These are phyloP conservation scores for Amanita fuliginea DNA, from an alignment of 768 basidiomycete species.

Conservation along the genomic window DNA sequence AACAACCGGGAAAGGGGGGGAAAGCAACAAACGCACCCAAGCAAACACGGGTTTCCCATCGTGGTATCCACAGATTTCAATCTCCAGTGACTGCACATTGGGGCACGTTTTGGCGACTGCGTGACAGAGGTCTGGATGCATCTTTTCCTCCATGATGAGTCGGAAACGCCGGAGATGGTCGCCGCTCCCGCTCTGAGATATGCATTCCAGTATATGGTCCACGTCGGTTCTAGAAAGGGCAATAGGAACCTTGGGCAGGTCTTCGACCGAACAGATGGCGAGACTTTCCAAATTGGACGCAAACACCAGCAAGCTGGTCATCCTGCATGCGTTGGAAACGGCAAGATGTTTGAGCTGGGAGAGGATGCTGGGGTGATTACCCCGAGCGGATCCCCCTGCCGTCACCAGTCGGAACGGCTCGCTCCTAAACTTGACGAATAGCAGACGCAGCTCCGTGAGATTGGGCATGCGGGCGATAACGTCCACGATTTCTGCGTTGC, in stretches of 20 bases:
- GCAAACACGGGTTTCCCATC: conserved; percentile 26
- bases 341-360: conserved; percentile 25
- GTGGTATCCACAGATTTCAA: conserved; percentile 31
- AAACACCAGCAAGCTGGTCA: conserved; percentile 19
- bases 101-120: conserved; percentile 24
- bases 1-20: not conserved
- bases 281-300: conserved; percentile 21
- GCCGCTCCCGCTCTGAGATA: conserved; percentile 12
- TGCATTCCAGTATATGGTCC: conserved; percentile 20
- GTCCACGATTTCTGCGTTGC: conserved; percentile 18
- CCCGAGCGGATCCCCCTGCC: conserved; percentile 9
- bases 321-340: conserved; percentile 25
- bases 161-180: conserved; percentile 19
- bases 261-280: conserved; percentile 25
- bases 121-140: conserved; percentile 21
- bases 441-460: conserved; percentile 21
- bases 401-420: conserved; percentile 19
- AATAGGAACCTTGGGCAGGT: conserved; percentile 24
- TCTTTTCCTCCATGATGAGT: conserved; percentile 29
- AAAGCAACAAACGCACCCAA: conserved; percentile 21
- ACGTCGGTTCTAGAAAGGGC: conserved; percentile 22
- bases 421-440: conserved; percentile 20
- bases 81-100: conserved; percentile 24
- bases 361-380: conserved; percentile 13
- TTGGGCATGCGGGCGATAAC: conserved; percentile 24